Conservation (phyloP, 371 early-diverging fungal genomes). For the Mucor circinelloides region DNA sequence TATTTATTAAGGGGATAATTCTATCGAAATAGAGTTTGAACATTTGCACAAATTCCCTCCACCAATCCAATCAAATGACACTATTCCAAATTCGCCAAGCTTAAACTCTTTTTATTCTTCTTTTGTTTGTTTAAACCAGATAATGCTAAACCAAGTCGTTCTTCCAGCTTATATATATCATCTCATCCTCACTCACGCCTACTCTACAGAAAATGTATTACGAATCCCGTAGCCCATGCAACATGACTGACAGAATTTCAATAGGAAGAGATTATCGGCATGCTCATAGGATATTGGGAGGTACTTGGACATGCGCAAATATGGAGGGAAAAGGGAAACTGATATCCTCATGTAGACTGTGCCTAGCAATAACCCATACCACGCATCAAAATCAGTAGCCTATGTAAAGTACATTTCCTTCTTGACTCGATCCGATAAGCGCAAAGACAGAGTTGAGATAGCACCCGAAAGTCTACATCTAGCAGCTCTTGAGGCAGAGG, state of each 20-base stretch:
- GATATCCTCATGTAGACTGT: constrained; percentile 18
- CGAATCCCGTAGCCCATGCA: background rate
- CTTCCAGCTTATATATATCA: constrained; percentile 55
- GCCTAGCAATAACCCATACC: constrained; percentile 33
- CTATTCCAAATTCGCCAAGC: background rate
- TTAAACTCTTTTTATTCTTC: background rate
- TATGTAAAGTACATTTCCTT: constrained; percentile 59
- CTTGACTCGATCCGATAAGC: constrained; percentile 72
- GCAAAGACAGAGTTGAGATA: constrained; percentile 76
- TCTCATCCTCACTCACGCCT: constrained; percentile 55
- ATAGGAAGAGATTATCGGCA: constrained; percentile 74
- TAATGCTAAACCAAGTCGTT: constrained; percentile 38
- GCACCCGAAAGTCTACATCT: constrained; percentile 64
- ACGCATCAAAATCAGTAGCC: constrained; percentile 39
- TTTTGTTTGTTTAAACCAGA: background rate
- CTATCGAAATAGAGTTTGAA: background rate
- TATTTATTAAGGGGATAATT: background rate
- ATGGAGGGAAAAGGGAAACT: background rate
- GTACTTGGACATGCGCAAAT: constrained; percentile 23
- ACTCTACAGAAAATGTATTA: constrained; percentile 61
- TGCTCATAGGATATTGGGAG: constrained; percentile 73
- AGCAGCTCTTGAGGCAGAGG: constrained; percentile 72
- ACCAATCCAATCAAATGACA: background rate
- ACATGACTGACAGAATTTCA: background rate
- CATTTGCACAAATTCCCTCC: background rate